Evolutionary conservation across 495 filamentous ascomycete genomes (phyloP).

Genomic region (Oleoguttula mirabilis): DNA sequence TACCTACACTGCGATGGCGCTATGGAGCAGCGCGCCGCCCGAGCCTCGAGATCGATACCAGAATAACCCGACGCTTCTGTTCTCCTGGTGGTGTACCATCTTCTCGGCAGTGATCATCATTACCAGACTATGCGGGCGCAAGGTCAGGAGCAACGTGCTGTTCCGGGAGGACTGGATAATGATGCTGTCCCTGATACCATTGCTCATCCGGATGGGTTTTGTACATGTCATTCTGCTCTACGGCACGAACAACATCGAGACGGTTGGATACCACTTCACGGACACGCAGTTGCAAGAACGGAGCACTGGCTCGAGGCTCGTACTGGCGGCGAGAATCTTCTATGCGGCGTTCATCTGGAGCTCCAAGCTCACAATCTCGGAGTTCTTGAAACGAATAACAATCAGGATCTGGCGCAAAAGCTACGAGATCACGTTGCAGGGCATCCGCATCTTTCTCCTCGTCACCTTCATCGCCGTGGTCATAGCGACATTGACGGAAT

Average conservation of each 20-base stretch:
- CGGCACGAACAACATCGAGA: conserved; percentile 74
- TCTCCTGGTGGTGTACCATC: conserved; percentile 86
- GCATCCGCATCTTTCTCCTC: conserved; percentile 61
- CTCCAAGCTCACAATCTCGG: conserved; percentile 77
- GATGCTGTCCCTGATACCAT: conserved; percentile 63
- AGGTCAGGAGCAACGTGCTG: conserved; percentile 64
- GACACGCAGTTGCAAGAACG: conserved; percentile 39
- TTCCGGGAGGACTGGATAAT: conserved; percentile 84
- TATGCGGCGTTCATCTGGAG: conserved; percentile 76
- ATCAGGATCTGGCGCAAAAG: conserved; percentile 55
- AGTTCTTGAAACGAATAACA: conserved; percentile 76
- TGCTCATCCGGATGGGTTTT: conserved; percentile 70
- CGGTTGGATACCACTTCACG: conserved; percentile 30
- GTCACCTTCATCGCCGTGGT: conserved; percentile 68
- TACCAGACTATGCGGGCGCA: conserved; percentile 63
- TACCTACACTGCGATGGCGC: too few relatives aligned
- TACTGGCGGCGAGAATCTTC: conserved; percentile 52
- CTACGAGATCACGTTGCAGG: conserved; percentile 52
- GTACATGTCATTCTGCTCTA: conserved; percentile 73
- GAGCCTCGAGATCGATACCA: conserved; percentile 9
- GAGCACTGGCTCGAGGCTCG: conserved; percentile 49
- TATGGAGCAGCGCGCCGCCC: conserved; percentile 7
- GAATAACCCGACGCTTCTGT: conserved; percentile 43
- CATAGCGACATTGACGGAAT: conserved; percentile 72
- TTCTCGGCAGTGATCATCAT: conserved; percentile 75